These are phyloP conservation scores for Plantago ovata DNA, from an alignment of 257 asterid genomes.

Conservation along the genomic window DNA sequence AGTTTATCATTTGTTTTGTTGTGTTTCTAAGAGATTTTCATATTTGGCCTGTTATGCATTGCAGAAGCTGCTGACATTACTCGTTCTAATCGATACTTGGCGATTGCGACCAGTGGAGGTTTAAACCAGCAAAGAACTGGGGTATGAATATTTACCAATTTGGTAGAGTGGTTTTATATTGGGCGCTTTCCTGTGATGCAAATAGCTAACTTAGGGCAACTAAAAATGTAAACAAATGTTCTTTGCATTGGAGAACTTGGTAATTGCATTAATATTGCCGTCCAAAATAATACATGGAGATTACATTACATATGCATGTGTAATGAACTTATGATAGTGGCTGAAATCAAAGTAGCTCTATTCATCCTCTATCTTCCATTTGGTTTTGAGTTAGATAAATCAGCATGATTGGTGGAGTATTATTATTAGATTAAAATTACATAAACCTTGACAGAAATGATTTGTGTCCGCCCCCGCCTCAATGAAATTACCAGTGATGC, in stretches of 20 bases:
- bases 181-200: neutral
- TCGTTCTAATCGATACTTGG: slow-evolving; percentile 64
- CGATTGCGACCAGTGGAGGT: slow-evolving; percentile 96
- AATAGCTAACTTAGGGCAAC: neutral
- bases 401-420: neutral
- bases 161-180: slow-evolving; percentile 10
- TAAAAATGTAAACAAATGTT: neutral
- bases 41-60: slow-evolving; percentile 10
- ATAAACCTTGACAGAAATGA: too few relatives aligned
- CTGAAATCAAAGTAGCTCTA: neutral
- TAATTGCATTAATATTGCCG: neutral
- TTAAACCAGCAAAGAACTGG: slow-evolving; percentile 98
- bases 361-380: neutral
- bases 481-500: too few relatives aligned
- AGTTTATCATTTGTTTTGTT: slow-evolving; percentile 11
- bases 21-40: slow-evolving; percentile 14
- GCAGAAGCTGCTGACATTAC: slow-evolving; percentile 66
- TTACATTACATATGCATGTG: slow-evolving; percentile 10
- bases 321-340: neutral
- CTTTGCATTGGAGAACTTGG: neutral
- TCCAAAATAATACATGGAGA: neutral
- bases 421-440: neutral
- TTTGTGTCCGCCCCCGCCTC: too few relatives aligned
- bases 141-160: slow-evolving; percentile 42
- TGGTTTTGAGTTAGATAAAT: neutral